Evolutionary conservation across 2,329 filamentous ascomycete species (phyloP), one percentile per base, ranked within the genome.

Genomic region (Thermothelomyces thermophilus): DNA sequence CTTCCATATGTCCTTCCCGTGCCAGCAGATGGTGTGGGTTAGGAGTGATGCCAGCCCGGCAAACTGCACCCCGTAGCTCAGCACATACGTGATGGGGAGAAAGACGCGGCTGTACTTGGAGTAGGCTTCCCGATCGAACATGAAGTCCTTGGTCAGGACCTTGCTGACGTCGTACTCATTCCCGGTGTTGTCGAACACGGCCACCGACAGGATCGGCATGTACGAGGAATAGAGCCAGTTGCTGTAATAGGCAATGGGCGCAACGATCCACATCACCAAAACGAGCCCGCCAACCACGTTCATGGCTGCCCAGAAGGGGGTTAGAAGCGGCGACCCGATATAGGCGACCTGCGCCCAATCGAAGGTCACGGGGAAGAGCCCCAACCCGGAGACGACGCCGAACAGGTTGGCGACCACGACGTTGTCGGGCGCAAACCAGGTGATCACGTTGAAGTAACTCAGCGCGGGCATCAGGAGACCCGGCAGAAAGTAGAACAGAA

Each of bases 321-420:
- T 89, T 14, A 93, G 75, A 6, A 94, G 72, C 0, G 86, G 89
- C 3, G 87, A 93, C 14, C 89, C 89, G 59, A 94, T 93, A 62
- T 91, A 84, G 0, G 89, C 88, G 55, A 95, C 84, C 63, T 95
- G 89, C 0, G 87, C 86, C 89, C 89, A 95, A 69, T 95, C 89
- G 62, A 95, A 94, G 0, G 89, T 94, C 60, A 95, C 64, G 0
- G 89, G 89, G 54, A 94, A 89, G 30, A 95, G 70, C 1, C 88
- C 88, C 13, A 95, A 75, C 2, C 89, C 89, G 2, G 88, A 91
- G n/a, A 82, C 79, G 14, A 91, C 85, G 14, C 89, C 89, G 62
- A 94, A 94, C 56, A 95, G 71, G 64, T 94, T 94, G 26, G 89
- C 85, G 39, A 94, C 72, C 3, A 94, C 82, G n/a, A 93, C 85